A percentile compares a stretch with the other conserved stretches of the same genome.
Conservation (phyloP, 805 yeast species). For the Teunomyces panamensis region DNA sequence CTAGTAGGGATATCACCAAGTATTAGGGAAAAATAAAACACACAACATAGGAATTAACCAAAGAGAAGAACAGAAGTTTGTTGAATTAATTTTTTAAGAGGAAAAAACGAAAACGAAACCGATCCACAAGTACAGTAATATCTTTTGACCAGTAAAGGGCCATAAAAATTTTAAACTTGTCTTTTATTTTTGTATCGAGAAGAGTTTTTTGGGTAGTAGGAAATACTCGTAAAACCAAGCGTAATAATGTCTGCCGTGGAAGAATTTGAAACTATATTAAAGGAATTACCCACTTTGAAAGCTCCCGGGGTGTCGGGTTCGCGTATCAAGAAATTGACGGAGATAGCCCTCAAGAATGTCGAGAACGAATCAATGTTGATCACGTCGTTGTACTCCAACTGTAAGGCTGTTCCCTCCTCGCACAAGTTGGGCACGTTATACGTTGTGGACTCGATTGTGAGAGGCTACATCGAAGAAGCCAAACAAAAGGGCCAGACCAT, state of each 20-base stretch:
- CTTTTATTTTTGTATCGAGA: not conserved
- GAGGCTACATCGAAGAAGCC: constrained; percentile 79
- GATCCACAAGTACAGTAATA: no score
- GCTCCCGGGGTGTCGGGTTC: constrained; percentile 96
- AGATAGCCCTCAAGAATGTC: constrained; percentile 70
- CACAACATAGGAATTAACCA: not conserved
- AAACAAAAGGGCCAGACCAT: constrained; percentile 51
- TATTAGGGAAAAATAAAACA: not conserved
- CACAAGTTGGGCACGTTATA: constrained; percentile 91
- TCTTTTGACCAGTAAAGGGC: not conserved
- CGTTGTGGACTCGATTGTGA: constrained; percentile 87
- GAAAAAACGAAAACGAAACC: no score
- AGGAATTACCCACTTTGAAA: constrained; percentile 55
- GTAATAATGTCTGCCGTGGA: constrained; percentile 37
- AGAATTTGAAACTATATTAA: constrained; percentile 47
- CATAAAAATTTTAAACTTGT: not conserved
- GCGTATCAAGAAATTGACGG: constrained; percentile 83
- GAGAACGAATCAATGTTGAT: constrained; percentile 54
- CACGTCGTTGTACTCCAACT: constrained; percentile 57
- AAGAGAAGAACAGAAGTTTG: not conserved
- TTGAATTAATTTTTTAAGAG: no score
- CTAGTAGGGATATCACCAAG: not conserved
- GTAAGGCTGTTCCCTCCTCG: constrained; percentile 69
- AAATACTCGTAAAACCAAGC: constrained; percentile 1
- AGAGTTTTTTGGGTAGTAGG: constrained; percentile 1